Evolutionary conservation across 1,284 basidiomycete genomes (phyloP), one percentile per base, ranked within the genome.

Genomic region (Malassezia slooffiae): DNA sequence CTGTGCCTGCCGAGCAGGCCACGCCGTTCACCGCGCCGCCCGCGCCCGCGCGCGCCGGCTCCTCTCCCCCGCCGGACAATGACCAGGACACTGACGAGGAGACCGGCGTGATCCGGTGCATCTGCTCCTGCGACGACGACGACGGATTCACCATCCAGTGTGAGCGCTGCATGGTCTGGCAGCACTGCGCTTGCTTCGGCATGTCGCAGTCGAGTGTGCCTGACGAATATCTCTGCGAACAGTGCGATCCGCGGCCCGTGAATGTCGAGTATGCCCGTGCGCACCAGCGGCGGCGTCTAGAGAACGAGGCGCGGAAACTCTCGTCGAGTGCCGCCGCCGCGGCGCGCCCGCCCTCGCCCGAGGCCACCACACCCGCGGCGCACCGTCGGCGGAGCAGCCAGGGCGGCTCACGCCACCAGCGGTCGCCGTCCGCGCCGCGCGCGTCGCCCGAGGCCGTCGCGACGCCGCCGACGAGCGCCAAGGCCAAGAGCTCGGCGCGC

Each of bases 121-220:
- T 85, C 39, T 87, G 85, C 61, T 79, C 56, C 7, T 70, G 62
- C 51, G 73, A 77, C 32, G 77, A 81, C 58, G 89, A 90, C 72
- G 87, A 90, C 67, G 88, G 88, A 13, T 89, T 87, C 72, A 85
- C 82, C 13, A 87, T 93, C 47, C 85, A 85, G 20, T 95, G 89
- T 71, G 90, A 93, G 69, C 72, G 76, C 40, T 95, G 90, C 70
- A 77, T 78, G 19, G 78, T 84, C 15, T 93, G 89, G 88, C 85
- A 85, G 61, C 89, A 95, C 71, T 83, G 79, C 6, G 80, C 81
- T 5, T 93, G 89, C 70, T 86, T 90, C 59, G 62, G 30, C 72
- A 74, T 24, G 74, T 76, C 62, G 2, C 61, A 62, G 31, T 53
- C 58, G n/a, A 62, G 57, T 24, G 81, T 87, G 0, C 86, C 87